Base-by-base conservation (phyloP, 495 filamentous ascomycete genomes). In the Pseudoneurospora amorphoporcata region DNA sequence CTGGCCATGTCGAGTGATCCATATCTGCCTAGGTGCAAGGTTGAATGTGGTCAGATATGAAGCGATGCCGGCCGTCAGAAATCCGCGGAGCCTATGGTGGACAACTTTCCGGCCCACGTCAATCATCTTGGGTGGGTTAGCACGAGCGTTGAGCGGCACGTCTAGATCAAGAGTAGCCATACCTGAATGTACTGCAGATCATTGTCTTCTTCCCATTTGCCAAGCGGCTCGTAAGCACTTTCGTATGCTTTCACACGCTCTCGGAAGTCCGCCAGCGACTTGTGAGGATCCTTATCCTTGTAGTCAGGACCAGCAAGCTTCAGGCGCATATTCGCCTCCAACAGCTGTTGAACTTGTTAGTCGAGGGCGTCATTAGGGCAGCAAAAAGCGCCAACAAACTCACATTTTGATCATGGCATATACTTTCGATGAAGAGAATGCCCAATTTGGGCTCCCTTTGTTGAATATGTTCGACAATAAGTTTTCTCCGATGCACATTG, bases 251-350 rank as follows among this genome's bases (percentile, higher is more conserved):
- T 89, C n/a, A 99, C 93, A 69, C 95, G 90, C 83, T 93, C 90
- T 82, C 92, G 96, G 84, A 99, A 99, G 80, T 99, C 95, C 35
- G 85, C 90, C 39, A 98, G 84, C 0, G 95, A 92, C 73, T 88
- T 87, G 42, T 87, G 81, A 2, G 95, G 95, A 79, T 99, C 95
- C 78, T 96, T 94, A 74, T 91, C 92, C 76, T 91, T 93, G 84
- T 99, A 99, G 80, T 99, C 95, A 3, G 95, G 95, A 3, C 95
- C 95, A 68, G 91, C 94, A n/a, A 99, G 89, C 82, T 99, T 99
- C 72, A 99, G 82, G 23, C 94, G 92, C 95, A 98, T 99, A 76
- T 99, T 99, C 16, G 94, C 92, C 79, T 98, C 95, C 43, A 99
- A 86, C 43, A 99, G 85, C 77, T 87, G 53, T 53, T 74, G 69